phyloP scores from a whole-genome alignment of 345 rosid genomes.

The Psidium guajava region DNA sequence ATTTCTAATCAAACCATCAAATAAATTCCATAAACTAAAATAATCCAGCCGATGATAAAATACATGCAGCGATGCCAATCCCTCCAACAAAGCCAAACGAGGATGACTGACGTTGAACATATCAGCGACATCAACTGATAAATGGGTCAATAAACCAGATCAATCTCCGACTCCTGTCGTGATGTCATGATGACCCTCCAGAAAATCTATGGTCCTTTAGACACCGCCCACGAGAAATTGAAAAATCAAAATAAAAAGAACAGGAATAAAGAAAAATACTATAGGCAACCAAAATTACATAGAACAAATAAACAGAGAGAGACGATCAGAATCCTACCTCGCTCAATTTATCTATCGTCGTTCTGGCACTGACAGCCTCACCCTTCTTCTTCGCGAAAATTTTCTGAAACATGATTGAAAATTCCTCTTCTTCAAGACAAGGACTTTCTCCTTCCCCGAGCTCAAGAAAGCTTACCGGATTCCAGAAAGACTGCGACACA shows the following conservation, averaged over 20 bases:
- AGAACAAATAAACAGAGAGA: neutral
- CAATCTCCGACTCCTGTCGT: neutral
- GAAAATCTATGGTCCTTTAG: neutral
- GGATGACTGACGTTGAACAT: neutral
- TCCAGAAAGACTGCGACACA: neutral
- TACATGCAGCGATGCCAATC: neutral
- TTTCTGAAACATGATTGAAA: neutral
- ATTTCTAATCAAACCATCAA: neutral
- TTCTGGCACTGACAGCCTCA: neutral
- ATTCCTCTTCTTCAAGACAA: neutral
- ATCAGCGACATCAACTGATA: neutral
- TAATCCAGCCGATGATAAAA: neutral
- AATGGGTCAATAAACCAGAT: neutral
- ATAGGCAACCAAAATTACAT: neutral
- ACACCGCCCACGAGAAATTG: neutral
- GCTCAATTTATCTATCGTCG: constrained; percentile 3
- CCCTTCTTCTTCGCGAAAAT: neutral
- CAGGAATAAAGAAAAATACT: neutral
- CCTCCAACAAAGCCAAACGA: too few relatives aligned
- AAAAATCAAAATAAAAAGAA: neutral
- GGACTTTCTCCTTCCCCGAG: neutral
- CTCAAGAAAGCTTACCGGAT: neutral
- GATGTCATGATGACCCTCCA: neutral
- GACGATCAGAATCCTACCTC: neutral
- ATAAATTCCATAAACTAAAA: neutral